These are phyloP conservation scores for Escovopsis sp. DNA, from an alignment of 2,329 filamentous ascomycete genomes.

Conservation along the genomic window DNA sequence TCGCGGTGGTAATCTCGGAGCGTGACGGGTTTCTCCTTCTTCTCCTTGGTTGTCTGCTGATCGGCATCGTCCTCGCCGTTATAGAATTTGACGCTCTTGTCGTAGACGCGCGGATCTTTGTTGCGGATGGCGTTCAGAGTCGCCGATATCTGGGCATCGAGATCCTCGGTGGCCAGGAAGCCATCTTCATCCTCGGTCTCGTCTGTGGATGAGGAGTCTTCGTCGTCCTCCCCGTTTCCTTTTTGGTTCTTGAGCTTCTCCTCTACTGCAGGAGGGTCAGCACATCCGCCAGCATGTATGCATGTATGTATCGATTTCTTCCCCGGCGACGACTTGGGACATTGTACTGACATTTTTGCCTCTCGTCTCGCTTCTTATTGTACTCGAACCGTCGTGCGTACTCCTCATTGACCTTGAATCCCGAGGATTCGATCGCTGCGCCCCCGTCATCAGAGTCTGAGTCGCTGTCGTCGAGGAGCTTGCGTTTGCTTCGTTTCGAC, in stretches of 20 bases:
- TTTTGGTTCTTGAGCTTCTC: slow-evolving; percentile 56
- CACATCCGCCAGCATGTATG: background rate
- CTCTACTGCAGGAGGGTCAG: slow-evolving; percentile 48
- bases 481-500: slow-evolving; percentile 27
- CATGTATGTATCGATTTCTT: background rate
- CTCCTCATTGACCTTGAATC: slow-evolving; percentile 77
- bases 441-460: slow-evolving; percentile 32
- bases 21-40: slow-evolving; percentile 72
- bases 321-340: too few relatives aligned
- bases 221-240: slow-evolving; percentile 28
- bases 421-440: slow-evolving; percentile 23
- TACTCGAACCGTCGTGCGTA: slow-evolving; percentile 84
- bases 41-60: slow-evolving; percentile 24
- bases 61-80: slow-evolving; percentile 40
- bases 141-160: slow-evolving; percentile 77
- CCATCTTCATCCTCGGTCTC: slow-evolving; percentile 86
- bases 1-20: slow-evolving; percentile 85
- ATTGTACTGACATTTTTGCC: slow-evolving; percentile 44
- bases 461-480: slow-evolving; percentile 41
- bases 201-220: slow-evolving; percentile 53
- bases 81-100: slow-evolving; percentile 68
- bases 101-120: slow-evolving; percentile 87
- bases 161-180: slow-evolving; percentile 67
- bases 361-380: slow-evolving; percentile 93
- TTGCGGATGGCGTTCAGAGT: slow-evolving; percentile 76